Base-by-base conservation (phyloP, 2,329 filamentous ascomycete genomes). In the Pyrenochaeta sp. region DNA sequence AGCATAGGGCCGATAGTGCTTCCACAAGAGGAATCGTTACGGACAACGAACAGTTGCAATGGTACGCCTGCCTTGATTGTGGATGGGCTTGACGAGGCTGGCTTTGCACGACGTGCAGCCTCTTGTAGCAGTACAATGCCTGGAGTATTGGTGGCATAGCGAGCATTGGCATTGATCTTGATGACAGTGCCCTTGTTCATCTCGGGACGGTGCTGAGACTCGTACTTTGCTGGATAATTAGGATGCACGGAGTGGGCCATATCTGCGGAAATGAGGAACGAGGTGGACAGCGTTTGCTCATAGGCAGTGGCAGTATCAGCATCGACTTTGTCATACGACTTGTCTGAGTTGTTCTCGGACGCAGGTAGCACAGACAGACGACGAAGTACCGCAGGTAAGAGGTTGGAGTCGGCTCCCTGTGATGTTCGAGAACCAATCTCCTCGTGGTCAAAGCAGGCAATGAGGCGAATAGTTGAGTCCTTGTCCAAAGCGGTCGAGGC, bases 1-100 rank as follows among this genome's bases (percentile, higher is more conserved):
- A 97, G 79, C 86, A 96, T 96, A n/a, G 94, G 94, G 0, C 94
- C 94, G 65, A 99, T 99, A 23, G 94, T 99, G 76, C 89, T 93
- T 42, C 94, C 94, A 71, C 94, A 99, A 38, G 88, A 85, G 3
- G 88, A 94, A 71, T 99, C 94, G 72, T 99, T 99, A 65, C 92
- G 84, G 32, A 97, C 93, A 27, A 99, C 94, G 64, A 97, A 97
- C 26, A 97, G 78, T 76, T 99, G 94, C 40, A 99, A 81, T 10
- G 94, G 94, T 14, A 97, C 91, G 17, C 84, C 85, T 22, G 79
- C 75, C 32, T 81, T 83, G 32, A 75, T 69, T 9, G 75, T 71
- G 9, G 67, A 65, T 6, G 63, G 55, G 30, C 63, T 68, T 8
- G 65, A 66, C 3, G 75, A 74, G 7, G 77, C 74, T 61, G 73